Conservation (phyloP, 257 asterid species). For the Petrea volubilis region DNA sequence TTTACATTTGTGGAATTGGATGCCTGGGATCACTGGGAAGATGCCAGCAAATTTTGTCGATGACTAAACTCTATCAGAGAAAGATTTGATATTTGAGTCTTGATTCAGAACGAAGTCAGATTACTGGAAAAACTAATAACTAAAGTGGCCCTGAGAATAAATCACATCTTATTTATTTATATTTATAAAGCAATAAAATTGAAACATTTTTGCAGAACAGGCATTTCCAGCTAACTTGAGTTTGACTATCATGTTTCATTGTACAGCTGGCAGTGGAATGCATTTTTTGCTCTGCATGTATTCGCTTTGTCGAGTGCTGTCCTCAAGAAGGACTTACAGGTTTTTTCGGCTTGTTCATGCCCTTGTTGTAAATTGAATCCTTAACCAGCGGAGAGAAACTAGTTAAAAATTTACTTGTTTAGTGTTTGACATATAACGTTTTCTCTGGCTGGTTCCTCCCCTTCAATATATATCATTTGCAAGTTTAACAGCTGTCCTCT, state of each 20-base stretch:
- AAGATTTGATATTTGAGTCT: neutral
- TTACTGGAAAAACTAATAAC: neutral
- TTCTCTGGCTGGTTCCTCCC: slow-evolving; percentile 4
- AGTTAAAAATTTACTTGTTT: slow-evolving; percentile 4
- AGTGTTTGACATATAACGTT: slow-evolving; percentile 13
- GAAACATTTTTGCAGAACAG: slow-evolving; percentile 4
- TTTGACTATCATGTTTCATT: slow-evolving; percentile 23
- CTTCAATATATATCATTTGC: slow-evolving; percentile 5
- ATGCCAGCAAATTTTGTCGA: neutral
- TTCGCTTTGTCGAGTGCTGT: slow-evolving; percentile 98
- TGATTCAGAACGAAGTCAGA: slow-evolving; percentile 20
- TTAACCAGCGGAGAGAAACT: slow-evolving; percentile 10
- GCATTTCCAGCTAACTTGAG: slow-evolving; percentile 18
- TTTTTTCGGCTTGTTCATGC: slow-evolving; percentile 54
- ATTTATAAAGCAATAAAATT: neutral
- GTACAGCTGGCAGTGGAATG: slow-evolving; percentile 98
- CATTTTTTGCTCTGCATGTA: slow-evolving; percentile 99
- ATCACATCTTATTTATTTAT: neutral
- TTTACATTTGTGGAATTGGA: neutral
- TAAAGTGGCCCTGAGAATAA: neutral
- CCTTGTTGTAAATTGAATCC: slow-evolving; percentile 20
- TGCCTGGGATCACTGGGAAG: neutral
- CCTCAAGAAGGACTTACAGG: slow-evolving; percentile 99
- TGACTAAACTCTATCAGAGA: neutral
- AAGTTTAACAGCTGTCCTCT: slow-evolving; percentile 27